phyloP scores from a whole-genome alignment of 768 basidiomycete species.

The Chalciporus pseudorubinellus region DNA sequence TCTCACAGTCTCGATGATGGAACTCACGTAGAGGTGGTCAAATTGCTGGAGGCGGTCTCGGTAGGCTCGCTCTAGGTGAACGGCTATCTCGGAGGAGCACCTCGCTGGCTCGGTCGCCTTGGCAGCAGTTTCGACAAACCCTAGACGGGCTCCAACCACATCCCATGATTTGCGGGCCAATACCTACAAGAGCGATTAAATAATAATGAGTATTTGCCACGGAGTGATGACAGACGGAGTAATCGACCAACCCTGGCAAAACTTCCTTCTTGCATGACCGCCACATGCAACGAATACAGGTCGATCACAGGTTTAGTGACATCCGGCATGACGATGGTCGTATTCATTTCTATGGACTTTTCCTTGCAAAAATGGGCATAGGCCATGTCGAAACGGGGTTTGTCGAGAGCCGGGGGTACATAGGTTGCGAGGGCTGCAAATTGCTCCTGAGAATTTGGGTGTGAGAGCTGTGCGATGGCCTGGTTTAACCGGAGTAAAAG shows the following conservation, averaged over 20 bases:
- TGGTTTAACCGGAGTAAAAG: slow-evolving; percentile 27
- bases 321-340: slow-evolving; percentile 31
- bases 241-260: slow-evolving; percentile 23
- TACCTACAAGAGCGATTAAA: slow-evolving; percentile 18
- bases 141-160: slow-evolving; percentile 27
- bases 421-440: slow-evolving; percentile 25
- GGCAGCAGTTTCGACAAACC: slow-evolving; percentile 22
- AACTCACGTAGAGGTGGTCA: slow-evolving; percentile 33
- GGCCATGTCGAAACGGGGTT: slow-evolving; percentile 25
- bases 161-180: slow-evolving; percentile 26
- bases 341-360: slow-evolving; percentile 25
- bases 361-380: slow-evolving; percentile 30
- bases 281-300: slow-evolving; percentile 29
- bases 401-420: slow-evolving; percentile 30
- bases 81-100: slow-evolving; percentile 25
- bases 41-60: slow-evolving; percentile 32
- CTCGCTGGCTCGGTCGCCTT: slow-evolving; percentile 22
- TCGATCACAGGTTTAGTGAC: slow-evolving; percentile 24
- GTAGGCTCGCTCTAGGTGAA: slow-evolving; percentile 27
- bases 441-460: slow-evolving; percentile 21
- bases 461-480: slow-evolving; percentile 23
- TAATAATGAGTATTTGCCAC: slow-evolving; percentile 3
- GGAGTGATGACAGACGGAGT: not conserved
- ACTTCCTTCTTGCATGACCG: slow-evolving; percentile 34
- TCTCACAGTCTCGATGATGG: slow-evolving; percentile 31